phyloP scores from a whole-genome alignment of 805 yeast species.

The Ogataea allantospora region DNA sequence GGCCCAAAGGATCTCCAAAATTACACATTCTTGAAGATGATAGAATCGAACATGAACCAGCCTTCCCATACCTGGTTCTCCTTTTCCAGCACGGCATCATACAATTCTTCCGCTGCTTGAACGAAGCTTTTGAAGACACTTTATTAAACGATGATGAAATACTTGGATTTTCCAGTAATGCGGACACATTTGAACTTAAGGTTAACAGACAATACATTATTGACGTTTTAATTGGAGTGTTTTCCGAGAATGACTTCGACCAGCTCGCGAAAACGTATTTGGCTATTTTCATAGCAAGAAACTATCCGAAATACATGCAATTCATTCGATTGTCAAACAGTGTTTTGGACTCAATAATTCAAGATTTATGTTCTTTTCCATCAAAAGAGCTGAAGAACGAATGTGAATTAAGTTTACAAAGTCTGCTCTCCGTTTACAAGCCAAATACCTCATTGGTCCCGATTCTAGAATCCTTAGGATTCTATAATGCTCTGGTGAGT shows the following conservation, averaged over 20 bases:
- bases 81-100: slow-evolving; percentile 56
- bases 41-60: slow-evolving; percentile 38
- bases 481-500: slow-evolving; percentile 55
- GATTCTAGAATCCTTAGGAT: slow-evolving; percentile 52
- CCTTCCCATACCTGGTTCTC: slow-evolving; percentile 68
- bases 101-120: slow-evolving; percentile 63
- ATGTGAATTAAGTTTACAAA: slow-evolving; percentile 73
- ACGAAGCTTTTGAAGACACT: slow-evolving; percentile 83
- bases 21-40: slow-evolving; percentile 35
- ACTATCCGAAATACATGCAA: slow-evolving; percentile 82
- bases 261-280: slow-evolving; percentile 36
- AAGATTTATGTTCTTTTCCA: slow-evolving; percentile 45
- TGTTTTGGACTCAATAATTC: slow-evolving; percentile 46
- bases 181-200: slow-evolving; percentile 27
- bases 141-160: slow-evolving; percentile 61
- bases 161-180: slow-evolving; percentile 20
- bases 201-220: slow-evolving; percentile 75
- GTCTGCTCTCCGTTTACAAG: slow-evolving; percentile 63
- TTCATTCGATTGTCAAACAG: slow-evolving; percentile 71
- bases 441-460: slow-evolving; percentile 52
- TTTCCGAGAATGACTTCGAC: slow-evolving; percentile 39
- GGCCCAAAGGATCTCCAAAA: slow-evolving; percentile 42
- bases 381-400: slow-evolving; percentile 44
- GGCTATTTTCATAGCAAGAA: slow-evolving; percentile 73
- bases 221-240: slow-evolving; percentile 65